A percentile compares a stretch with the other conserved stretches of the same genome.
Evolutionary conservation across 257 asterid genomes (phyloP).

Genomic region (Solanum pinnatisectum): DNA sequence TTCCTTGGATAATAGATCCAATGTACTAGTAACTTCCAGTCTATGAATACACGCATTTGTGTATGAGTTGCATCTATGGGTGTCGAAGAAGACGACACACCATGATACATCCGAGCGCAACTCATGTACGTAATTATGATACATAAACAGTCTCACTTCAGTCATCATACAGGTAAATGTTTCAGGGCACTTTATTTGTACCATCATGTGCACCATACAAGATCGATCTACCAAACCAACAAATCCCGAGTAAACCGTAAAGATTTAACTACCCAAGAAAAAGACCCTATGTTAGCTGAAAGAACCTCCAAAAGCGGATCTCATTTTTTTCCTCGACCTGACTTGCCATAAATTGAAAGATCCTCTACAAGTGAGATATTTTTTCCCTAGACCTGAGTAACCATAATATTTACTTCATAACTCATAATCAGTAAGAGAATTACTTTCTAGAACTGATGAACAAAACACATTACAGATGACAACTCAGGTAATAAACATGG

Average conservation of each 20-base stretch:
- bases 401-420: background rate
- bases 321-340: background rate
- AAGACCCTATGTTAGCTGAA: background rate
- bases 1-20: background rate
- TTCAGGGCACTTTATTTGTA: background rate
- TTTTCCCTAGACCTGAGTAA: background rate
- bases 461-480: background rate
- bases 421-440: background rate
- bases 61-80: background rate
- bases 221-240: background rate
- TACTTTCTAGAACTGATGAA: background rate
- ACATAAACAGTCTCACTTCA: background rate
- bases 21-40: background rate
- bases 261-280: background rate
- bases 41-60: background rate
- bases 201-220: background rate
- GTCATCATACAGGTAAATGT: background rate
- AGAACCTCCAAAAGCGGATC: background rate
- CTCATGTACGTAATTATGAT: background rate
- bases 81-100: background rate
- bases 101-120: background rate
- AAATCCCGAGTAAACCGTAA: background rate
- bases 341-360: background rate
- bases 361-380: background rate
- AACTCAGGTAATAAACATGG: background rate